A percentile compares a stretch with the other conserved stretches of the same genome.
Conservation (phyloP, 768 basidiomycete species). For the Auriculariales sp. region DNA sequence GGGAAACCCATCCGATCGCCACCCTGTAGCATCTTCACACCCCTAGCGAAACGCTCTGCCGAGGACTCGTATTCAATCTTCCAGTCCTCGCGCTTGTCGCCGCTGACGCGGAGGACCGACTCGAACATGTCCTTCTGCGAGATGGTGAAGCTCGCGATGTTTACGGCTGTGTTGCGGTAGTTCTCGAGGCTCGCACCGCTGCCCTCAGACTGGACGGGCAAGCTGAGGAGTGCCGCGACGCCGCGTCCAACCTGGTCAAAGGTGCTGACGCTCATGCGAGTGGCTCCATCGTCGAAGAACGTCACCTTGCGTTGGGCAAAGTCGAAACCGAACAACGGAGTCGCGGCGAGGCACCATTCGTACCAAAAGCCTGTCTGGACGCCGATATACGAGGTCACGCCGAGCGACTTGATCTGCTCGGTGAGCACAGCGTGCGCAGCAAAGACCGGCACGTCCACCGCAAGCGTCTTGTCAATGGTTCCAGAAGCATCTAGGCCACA, state of each 20-base stretch:
- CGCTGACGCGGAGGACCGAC: background rate
- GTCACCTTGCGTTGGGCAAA: background rate
- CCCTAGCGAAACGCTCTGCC: background rate
- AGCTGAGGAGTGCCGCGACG: background rate
- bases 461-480: too few species aligned
- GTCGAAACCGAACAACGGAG: background rate
- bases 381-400: too few species aligned
- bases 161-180: too few species aligned
- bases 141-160: background rate
- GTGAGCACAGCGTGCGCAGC: too few species aligned
- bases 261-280: background rate
- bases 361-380: too few species aligned
- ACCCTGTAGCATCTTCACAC: background rate
- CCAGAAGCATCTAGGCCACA: too few species aligned
- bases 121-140: background rate
- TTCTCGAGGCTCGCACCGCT: fast-evolving
- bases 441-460: too few species aligned
- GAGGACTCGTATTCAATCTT: background rate
- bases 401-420: too few species aligned
- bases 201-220: background rate
- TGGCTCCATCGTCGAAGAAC: background rate
- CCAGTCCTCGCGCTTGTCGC: background rate
- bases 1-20: background rate
- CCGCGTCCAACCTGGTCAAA: background rate
- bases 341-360: too few species aligned